Percentiles rank a stretch among this genome's conserved stretches.
Evolutionary conservation across 129 eudicot genomes (phyloP).

Genomic region (Saussurea involucrata): DNA sequence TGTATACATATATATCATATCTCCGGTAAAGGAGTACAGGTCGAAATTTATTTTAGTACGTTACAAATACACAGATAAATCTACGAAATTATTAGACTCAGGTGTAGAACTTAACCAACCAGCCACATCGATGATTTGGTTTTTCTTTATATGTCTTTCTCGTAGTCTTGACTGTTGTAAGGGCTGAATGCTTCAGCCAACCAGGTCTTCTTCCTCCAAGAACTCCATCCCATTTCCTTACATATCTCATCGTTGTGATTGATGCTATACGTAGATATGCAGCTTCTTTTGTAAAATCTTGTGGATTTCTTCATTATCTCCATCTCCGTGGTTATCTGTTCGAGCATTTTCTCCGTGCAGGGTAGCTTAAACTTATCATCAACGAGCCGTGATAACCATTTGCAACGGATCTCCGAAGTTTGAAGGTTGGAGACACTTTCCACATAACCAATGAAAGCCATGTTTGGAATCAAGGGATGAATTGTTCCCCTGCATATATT

Average conservation of each 20-base stretch:
- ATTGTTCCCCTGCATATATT: constrained; percentile 54
- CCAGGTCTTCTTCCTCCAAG: constrained; percentile 75
- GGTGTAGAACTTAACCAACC: neutral
- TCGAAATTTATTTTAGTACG: neutral
- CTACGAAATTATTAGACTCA: neutral
- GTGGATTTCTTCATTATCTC: constrained; percentile 67
- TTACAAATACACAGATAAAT: neutral
- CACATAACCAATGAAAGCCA: constrained; percentile 73
- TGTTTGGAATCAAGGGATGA: constrained; percentile 69
- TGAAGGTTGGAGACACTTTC: constrained; percentile 77
- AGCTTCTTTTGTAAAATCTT: constrained; percentile 66
- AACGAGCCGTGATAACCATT: constrained; percentile 56
- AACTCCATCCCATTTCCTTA: constrained; percentile 77
- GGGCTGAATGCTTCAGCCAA: constrained; percentile 68
- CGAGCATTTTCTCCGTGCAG: constrained; percentile 53
- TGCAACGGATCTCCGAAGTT: constrained; percentile 80
- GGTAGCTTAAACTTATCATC: constrained; percentile 63
- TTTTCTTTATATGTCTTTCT: constrained; percentile 16
- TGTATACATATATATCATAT: neutral
- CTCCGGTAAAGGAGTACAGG: neutral
- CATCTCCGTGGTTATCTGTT: constrained; percentile 47
- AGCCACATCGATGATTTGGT: neutral
- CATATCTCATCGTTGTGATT: constrained; percentile 72
- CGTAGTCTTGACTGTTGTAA: constrained; percentile 70
- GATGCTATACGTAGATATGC: constrained; percentile 75